Percentiles rank a stretch among this genome's conserved stretches.
phyloP scores from a whole-genome alignment of 306 rosid genomes.

The Sphenostylis stenocarpa region DNA sequence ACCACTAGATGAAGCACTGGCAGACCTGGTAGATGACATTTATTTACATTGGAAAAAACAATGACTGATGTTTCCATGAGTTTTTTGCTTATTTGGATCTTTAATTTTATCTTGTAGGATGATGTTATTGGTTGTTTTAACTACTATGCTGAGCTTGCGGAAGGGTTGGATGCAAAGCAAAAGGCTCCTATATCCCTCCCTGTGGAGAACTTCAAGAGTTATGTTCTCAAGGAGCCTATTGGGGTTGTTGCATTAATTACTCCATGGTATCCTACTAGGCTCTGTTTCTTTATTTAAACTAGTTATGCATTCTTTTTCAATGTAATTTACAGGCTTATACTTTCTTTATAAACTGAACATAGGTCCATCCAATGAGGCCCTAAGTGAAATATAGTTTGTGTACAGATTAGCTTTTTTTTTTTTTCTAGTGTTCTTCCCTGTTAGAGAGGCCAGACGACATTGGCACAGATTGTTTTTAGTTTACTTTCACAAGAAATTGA shows the following conservation, averaged over 20 bases:
- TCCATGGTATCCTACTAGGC: constrained; percentile 57
- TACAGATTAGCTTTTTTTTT: not conserved
- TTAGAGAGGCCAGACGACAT: not conserved
- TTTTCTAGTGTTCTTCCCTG: not conserved
- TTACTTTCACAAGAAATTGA: not conserved
- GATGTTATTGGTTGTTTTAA: constrained; percentile 80
- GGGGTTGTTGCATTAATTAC: constrained; percentile 86
- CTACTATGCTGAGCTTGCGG: constrained; percentile 87
- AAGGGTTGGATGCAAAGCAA: constrained; percentile 80
- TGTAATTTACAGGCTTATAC: not conserved
- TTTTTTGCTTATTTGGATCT: constrained; percentile 13
- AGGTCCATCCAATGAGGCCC: not conserved
- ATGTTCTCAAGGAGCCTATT: constrained; percentile 77
- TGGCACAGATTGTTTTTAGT: not conserved
- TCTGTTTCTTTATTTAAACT: not conserved
- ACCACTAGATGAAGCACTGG: constrained; percentile 77
- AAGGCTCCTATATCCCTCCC: constrained; percentile 71
- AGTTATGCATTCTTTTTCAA: not conserved
- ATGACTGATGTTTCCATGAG: not conserved
- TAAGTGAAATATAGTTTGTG: not conserved
- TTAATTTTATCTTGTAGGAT: constrained; percentile 46
- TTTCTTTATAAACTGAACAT: not conserved
- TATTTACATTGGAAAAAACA: not conserved
- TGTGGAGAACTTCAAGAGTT: constrained; percentile 62
- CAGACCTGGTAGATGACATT: constrained; percentile 59